Evolutionary conservation across 441 rosid species (phyloP).

Genomic region (Gossypium schwendimanii): DNA sequence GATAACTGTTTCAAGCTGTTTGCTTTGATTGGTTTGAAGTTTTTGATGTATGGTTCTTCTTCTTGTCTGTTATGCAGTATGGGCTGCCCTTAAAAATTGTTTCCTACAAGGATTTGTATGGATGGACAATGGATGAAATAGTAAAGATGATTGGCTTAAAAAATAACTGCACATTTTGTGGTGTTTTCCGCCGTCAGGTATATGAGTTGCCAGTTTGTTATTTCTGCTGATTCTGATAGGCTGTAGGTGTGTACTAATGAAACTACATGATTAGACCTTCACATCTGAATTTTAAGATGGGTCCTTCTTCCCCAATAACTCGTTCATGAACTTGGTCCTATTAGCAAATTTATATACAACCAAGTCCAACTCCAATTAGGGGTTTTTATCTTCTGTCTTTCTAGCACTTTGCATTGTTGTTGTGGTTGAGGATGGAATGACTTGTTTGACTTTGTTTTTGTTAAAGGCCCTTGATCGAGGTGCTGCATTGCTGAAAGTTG

Average conservation of each 20-base stretch:
- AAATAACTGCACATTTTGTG: conserved; percentile 93
- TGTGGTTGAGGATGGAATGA: not conserved
- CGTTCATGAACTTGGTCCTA: not conserved
- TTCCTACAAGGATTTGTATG: conserved; percentile 89
- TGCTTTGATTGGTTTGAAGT: not conserved
- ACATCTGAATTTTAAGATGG: conserved; percentile 1
- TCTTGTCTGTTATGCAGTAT: conserved; percentile 37
- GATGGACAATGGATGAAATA: conserved; percentile 98
- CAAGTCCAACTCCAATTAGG: not conserved
- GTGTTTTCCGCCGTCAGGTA: conserved; percentile 90
- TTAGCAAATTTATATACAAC: not conserved
- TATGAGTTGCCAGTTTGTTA: not conserved
- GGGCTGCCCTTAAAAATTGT: conserved; percentile 76
- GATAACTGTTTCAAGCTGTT: not conserved
- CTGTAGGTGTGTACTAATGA: not conserved
- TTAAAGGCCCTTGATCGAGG: conserved; percentile 92
- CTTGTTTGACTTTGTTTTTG: conserved; percentile 11
- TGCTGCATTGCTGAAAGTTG: conserved; percentile 68
- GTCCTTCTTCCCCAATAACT: not conserved
- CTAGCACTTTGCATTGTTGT: not conserved
- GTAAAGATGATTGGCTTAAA: conserved; percentile 87
- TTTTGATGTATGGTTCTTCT: not conserved
- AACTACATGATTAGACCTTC: not conserved
- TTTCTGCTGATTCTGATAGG: not conserved
- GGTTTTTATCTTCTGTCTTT: not conserved